Percentiles rank a stretch among this genome's conserved stretches.
phyloP scores from a whole-genome alignment of 2,329 filamentous ascomycete species.

The Cercospora zeina region DNA sequence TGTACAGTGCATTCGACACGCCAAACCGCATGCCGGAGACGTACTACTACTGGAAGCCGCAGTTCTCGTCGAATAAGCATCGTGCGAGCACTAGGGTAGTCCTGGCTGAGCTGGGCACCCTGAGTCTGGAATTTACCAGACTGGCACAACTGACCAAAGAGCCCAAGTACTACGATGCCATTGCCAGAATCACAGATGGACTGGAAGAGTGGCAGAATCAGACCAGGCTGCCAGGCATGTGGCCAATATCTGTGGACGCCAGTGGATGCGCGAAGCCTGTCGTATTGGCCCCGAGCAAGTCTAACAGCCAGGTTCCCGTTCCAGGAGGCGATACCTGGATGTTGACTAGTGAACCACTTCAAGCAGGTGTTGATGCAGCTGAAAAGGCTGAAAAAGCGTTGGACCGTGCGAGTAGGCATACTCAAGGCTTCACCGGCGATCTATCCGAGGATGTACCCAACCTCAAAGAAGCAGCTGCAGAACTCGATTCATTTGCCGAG shows the following conservation, averaged over 20 bases:
- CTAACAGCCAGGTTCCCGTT: slow-evolving; percentile 25
- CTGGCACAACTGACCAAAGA: slow-evolving; percentile 81
- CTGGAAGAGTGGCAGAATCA: slow-evolving; percentile 72
- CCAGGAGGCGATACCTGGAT: slow-evolving; percentile 31
- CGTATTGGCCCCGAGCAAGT: slow-evolving; percentile 21
- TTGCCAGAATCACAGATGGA: slow-evolving; percentile 80
- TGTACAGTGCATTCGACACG: slow-evolving; percentile 84
- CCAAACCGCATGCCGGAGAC: slow-evolving; percentile 89
- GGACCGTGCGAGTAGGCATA: slow-evolving; percentile 12
- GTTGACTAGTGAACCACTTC: slow-evolving; percentile 26
- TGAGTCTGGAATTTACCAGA: slow-evolving; percentile 86
- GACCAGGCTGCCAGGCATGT: slow-evolving; percentile 74
- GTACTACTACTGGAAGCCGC: slow-evolving; percentile 75
- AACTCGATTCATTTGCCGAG: slow-evolving; percentile 1
- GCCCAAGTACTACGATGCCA: slow-evolving; percentile 83
- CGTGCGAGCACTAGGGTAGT: slow-evolving; percentile 59
- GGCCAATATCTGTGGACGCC: slow-evolving; percentile 74
- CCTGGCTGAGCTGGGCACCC: slow-evolving; percentile 70
- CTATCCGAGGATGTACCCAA: slow-evolving; percentile 13
- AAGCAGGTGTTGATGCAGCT: slow-evolving; percentile 17
- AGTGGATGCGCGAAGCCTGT: slow-evolving; percentile 67
- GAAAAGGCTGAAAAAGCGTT: slow-evolving; percentile 19
- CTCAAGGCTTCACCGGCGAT: slow-evolving; percentile 7
- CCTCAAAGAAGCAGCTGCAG: slow-evolving; percentile 14
- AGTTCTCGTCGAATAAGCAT: slow-evolving; percentile 63